phyloP scores from a whole-genome alignment of 2,329 filamentous ascomycete species.

The Alternaria ethzedia region DNA sequence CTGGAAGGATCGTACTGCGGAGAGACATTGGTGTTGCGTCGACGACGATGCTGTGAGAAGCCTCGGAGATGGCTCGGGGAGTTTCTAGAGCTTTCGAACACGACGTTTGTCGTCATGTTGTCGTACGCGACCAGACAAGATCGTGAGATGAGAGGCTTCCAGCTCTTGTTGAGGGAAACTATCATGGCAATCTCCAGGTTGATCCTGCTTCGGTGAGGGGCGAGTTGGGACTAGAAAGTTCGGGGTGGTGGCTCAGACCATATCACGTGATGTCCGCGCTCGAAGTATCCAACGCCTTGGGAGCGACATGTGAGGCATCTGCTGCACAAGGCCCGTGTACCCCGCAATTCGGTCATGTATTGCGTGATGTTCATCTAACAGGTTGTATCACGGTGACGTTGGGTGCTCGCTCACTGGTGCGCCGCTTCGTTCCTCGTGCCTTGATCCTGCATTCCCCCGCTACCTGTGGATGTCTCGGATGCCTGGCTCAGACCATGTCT shows the following conservation, averaged over 20 bases:
- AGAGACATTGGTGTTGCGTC: conserved; percentile 10
- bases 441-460: background rate
- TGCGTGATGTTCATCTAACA: background rate
- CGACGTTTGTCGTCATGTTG: conserved; percentile 14
- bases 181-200: background rate
- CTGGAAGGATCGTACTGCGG: conserved; percentile 34
- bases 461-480: conserved; percentile 67
- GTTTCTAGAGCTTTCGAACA: conserved; percentile 31
- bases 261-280: conserved; percentile 19
- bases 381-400: background rate
- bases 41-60: conserved; percentile 20
- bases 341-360: background rate
- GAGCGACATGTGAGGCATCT: background rate
- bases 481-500: conserved; percentile 78
- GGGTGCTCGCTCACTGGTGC: background rate
- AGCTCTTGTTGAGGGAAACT: background rate
- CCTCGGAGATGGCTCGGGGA: conserved; percentile 29
- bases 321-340: background rate
- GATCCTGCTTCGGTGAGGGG: background rate
- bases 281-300: background rate
- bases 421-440: background rate
- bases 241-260: background rate
- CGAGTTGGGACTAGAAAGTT: conserved; percentile 12
- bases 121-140: conserved; percentile 2
- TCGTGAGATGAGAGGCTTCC: conserved; percentile 3